Conservation (phyloP, 192 early-diverging fungal genomes). For the Dispira simplex region DNA sequence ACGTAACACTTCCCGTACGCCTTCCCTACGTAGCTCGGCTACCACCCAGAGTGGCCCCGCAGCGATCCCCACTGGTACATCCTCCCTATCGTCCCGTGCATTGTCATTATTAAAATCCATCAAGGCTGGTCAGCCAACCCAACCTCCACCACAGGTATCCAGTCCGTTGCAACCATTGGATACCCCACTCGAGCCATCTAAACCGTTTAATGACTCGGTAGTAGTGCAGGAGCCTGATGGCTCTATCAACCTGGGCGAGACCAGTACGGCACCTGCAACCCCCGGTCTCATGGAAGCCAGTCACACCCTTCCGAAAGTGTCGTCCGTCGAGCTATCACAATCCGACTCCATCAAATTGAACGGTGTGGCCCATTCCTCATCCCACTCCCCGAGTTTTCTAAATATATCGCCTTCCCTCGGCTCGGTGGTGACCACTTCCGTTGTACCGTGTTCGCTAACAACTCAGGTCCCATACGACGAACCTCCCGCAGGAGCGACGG, state of each 20-base stretch:
- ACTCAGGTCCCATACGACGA: too few relatives aligned
- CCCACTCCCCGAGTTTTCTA: too few relatives aligned
- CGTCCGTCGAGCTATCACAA: neutral
- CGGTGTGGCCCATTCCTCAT: too few relatives aligned
- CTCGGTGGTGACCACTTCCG: too few relatives aligned
- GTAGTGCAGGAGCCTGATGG: neutral
- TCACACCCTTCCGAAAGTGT: neutral
- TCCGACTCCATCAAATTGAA: too few relatives aligned
- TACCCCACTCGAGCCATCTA: neutral
- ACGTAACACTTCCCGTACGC: neutral
- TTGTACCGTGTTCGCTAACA: too few relatives aligned
- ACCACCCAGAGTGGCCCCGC: neutral
- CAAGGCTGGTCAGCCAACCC: neutral
- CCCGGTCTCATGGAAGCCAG: neutral
- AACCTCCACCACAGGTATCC: neutral
- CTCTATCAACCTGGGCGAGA: neutral
- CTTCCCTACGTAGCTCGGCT: neutral
- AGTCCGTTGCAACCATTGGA: neutral
- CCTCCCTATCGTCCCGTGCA: neutral
- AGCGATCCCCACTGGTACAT: neutral
- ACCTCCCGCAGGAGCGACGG: too few relatives aligned
- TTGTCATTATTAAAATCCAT: neutral
- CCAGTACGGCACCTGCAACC: neutral
- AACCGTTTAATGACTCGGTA: neutral
- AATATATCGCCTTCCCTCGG: too few relatives aligned